Evolutionary conservation across 208 protist genomes (phyloP), one percentile per base, ranked within the genome.

Genomic region (Trypanosoma platydactyli): DNA sequence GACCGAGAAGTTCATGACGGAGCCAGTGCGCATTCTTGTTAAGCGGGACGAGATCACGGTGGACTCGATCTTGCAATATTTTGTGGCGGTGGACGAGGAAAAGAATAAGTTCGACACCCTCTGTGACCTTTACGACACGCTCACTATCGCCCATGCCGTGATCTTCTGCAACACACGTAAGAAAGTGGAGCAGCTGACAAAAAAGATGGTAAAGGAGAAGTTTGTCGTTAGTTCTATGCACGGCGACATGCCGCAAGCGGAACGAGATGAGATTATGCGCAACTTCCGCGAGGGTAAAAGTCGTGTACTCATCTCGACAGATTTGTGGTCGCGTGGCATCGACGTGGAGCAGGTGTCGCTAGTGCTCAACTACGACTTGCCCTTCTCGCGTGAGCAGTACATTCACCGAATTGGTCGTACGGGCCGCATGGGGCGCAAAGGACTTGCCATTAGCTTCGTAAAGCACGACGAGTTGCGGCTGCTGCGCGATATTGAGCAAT

Each of bases 51-150:
- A 99, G 65, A 89, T 99, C n/a, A 99, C 98, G 1, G 95, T 99
- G 12, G 98, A 99, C 68, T 93, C 82, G 25, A 99, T 99, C 56
- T 91, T 86, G 64, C 98, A 99, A 78, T 99, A 98, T 77, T 99
- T 98, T 84, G 94, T 99, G 11, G 79, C 95, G 0, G 98, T 99
- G 13, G 95, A 99, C 52, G 89, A 97, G 63, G 97, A 99, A 77
- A 96, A 98, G 52, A 98, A 98, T 88, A 99, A 99, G 80, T 99
- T 99, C 64, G 98, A 99, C 33, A 99, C 98, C 5, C 86, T 99
- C 11, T 97, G 97, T 58, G 99, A 99, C 78, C 80, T 99, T 20
- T 99, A 99, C 78, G 98, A 99, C 42, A 97, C 87, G 6, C 81
- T 99, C 3, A 98, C 95, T 3, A 99, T 99, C 63, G 98, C 98